Base-by-base conservation (phyloP, 2,329 filamentous ascomycete genomes). In the Chaetomiaceae sp. region DNA sequence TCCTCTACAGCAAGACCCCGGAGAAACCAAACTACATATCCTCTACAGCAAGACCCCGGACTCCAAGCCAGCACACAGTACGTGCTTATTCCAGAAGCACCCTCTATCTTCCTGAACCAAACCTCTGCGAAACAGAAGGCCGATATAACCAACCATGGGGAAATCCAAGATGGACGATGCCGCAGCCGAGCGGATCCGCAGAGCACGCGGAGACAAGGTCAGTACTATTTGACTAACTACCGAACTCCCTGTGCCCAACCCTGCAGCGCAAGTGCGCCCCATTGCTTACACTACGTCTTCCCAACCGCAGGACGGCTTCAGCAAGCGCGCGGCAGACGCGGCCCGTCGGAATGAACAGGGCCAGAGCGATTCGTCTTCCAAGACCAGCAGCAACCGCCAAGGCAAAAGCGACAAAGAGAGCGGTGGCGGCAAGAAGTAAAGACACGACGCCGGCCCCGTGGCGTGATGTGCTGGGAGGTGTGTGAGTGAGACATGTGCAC, bases 121-220 rank as follows among this genome's bases (percentile, higher is more conserved):
- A n/a, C n/a, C n/a, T n/a, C n/a, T n/a, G n/a, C n/a, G n/a, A n/a
- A n/a, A n/a, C n/a, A n/a, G n/a, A n/a, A n/a, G n/a, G n/a, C n/a
- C n/a, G n/a, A n/a, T n/a, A n/a, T n/a, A n/a, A 54, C 16, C 45
- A 25, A 62, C 27, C 23, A 71, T 71, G 66, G 66, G 65, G 4
- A 65, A 65, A 42, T 63, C 64, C 23, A 73, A 70, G 55, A 76
- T 75, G 73, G 71, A 75, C 56, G 66, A 71, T 3, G 67, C 68
- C 14, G 69, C 70, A 5, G 72, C 69, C 2, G 69, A 69, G 43
- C 66, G 73, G 47, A 76, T 75, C 55, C 65, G 66, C 29, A 72
- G 67, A 53, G 67, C 73, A 4, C 66, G 69, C 33, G 73, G 73
- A 11, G 67, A 67, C 14, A 70, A 71, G 57, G 72, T 73, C 58